Conservation (phyloP, 1,284 basidiomycete species). For the Sanghuangporus weigelae region DNA sequence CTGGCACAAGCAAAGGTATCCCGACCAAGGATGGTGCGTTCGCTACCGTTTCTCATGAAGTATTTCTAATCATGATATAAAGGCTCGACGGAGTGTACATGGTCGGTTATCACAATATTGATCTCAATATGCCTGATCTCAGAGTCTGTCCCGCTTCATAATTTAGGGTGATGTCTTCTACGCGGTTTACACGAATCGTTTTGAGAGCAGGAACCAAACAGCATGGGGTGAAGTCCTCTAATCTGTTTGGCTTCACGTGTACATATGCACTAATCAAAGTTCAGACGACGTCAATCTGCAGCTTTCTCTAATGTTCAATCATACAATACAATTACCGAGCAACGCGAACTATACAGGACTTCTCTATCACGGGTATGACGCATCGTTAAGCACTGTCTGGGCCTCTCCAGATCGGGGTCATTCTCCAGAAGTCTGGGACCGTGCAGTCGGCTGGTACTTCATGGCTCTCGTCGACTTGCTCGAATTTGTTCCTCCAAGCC, state of each 20-base stretch:
- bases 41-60: neutral
- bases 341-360: constrained; percentile 30
- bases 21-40: constrained; percentile 33
- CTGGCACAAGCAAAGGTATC: constrained; percentile 39
- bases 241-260: neutral
- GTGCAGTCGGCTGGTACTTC: constrained; percentile 44
- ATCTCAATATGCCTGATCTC: neutral
- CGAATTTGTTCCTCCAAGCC: constrained; percentile 19
- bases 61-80: neutral
- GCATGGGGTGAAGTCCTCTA: constrained; percentile 4
- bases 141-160: neutral
- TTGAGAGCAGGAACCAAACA: constrained; percentile 16
- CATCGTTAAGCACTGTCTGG: constrained; percentile 37
- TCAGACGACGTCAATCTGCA: constrained; percentile 35
- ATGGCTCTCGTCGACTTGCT: constrained; percentile 45
- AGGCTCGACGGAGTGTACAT: constrained; percentile 6
- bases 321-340: constrained; percentile 31
- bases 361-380: constrained; percentile 48
- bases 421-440: constrained; percentile 45
- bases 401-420: constrained; percentile 41
- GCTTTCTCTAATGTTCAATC: constrained; percentile 39
- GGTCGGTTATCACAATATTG: neutral
- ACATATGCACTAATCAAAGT: constrained; percentile 22
- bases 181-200: constrained; percentile 14
- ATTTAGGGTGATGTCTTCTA: constrained; percentile 13